A percentile compares a stretch with the other conserved stretches of the same genome.
phyloP scores from a whole-genome alignment of 164 flowering plant genomes.

The Cinnamomum micranthum region DNA sequence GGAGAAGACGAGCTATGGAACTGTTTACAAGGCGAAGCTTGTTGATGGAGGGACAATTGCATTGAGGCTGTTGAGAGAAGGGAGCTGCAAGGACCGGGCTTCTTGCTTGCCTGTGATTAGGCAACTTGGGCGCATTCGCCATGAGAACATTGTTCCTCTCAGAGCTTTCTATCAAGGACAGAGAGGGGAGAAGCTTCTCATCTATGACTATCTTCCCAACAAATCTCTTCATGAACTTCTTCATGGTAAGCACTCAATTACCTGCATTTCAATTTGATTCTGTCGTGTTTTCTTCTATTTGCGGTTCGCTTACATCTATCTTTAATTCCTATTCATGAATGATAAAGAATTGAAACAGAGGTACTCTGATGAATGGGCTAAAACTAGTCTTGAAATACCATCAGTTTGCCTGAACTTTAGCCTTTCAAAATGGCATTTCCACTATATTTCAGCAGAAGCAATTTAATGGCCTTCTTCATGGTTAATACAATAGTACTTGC shows the following conservation, averaged over 20 bases:
- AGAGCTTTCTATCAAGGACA: conserved; percentile 96
- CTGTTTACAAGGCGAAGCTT: conserved; percentile 92
- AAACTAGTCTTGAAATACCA: too few species aligned
- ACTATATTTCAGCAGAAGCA: too few species aligned
- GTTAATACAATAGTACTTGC: conserved; percentile 24
- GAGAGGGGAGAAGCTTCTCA: conserved; percentile 98
- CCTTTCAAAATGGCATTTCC: too few species aligned
- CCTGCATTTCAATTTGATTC: neutral
- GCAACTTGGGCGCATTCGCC: conserved; percentile 80
- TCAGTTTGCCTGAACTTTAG: too few species aligned
- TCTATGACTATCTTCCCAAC: conserved; percentile 80
- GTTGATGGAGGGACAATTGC: conserved; percentile 91
- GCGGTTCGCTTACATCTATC: neutral
- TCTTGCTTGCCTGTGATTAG: conserved; percentile 73
- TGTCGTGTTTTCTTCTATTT: neutral
- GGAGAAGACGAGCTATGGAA: conserved; percentile 96
- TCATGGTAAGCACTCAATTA: conserved; percentile 52
- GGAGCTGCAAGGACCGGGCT: conserved; percentile 78
- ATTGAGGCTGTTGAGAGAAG: conserved; percentile 88
- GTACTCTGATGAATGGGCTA: too few species aligned
- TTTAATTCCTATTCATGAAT: neutral
- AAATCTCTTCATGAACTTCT: conserved; percentile 72
- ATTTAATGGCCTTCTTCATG: conserved; percentile 76
- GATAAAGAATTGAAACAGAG: neutral
- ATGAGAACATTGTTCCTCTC: conserved; percentile 87